phyloP scores from a whole-genome alignment of 305 asterid genomes.

The Fraxinus platypoda region DNA sequence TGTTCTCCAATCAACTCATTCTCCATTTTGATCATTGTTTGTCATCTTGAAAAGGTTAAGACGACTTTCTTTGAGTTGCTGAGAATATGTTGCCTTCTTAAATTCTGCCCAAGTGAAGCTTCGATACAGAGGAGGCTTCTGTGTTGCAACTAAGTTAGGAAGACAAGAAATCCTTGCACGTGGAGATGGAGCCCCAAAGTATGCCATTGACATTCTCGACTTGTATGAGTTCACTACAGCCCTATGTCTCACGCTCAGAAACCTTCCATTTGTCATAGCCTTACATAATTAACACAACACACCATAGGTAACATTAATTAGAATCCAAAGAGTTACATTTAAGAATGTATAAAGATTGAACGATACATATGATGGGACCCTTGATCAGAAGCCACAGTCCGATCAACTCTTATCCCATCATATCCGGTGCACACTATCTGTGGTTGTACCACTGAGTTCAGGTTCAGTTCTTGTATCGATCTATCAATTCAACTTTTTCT shows the following conservation, averaged over 20 bases:
- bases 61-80: slow-evolving; percentile 45
- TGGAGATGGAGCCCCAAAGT: slow-evolving; percentile 35
- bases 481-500: neutral
- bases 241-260: slow-evolving; percentile 58
- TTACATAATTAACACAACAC: neutral
- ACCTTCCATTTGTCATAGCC: slow-evolving; percentile 72
- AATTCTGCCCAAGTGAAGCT: slow-evolving; percentile 57
- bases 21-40: neutral
- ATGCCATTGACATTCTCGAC: slow-evolving; percentile 57
- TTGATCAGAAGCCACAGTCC: neutral
- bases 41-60: slow-evolving; percentile 32
- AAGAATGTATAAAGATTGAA: neutral
- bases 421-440: slow-evolving; percentile 7
- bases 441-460: neutral
- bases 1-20: neutral
- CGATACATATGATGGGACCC: neutral
- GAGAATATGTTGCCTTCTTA: slow-evolving; percentile 45
- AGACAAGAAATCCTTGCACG: neutral
- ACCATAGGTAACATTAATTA: neutral
- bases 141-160: slow-evolving; percentile 33
- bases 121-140: slow-evolving; percentile 38
- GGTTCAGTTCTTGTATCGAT: neutral
- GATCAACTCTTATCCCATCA: slow-evolving; percentile 12
- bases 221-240: slow-evolving; percentile 40
- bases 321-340: neutral